Conservation (phyloP, 257 asterid genomes). For the Voacanga thouarsii region DNA sequence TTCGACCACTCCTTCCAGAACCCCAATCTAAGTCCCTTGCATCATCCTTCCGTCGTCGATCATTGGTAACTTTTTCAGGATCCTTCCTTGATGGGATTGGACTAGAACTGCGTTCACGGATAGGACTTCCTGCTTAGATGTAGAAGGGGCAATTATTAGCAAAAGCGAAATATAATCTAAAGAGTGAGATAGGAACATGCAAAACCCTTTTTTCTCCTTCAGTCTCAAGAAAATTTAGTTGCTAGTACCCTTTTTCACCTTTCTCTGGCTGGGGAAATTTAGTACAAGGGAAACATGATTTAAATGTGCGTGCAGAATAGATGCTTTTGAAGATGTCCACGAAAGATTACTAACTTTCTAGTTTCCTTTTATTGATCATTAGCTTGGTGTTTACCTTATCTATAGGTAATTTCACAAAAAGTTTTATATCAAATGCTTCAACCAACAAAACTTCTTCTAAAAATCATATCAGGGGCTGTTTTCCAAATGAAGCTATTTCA, state of each 20-base stretch:
- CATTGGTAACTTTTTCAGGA: slow-evolving; percentile 33
- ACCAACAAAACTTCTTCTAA: background rate
- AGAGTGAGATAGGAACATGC: background rate
- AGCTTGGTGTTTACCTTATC: background rate
- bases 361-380: background rate
- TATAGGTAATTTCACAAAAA: too few relatives aligned
- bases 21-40: slow-evolving; percentile 37
- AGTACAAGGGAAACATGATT: too few relatives aligned
- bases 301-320: background rate
- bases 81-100: slow-evolving; percentile 53
- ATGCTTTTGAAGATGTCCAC: background rate
- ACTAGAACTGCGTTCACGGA: slow-evolving; percentile 44
- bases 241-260: background rate
- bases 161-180: background rate
- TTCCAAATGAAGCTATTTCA: background rate
- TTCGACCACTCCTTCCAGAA: slow-evolving; percentile 41
- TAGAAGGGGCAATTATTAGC: slow-evolving; percentile 19
- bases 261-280: background rate
- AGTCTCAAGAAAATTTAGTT: background rate
- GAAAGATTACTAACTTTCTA: background rate
- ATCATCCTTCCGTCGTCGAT: slow-evolving; percentile 52
- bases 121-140: slow-evolving; percentile 67
- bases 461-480: background rate
- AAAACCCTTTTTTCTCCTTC: background rate
- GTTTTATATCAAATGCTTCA: background rate